phyloP scores from a whole-genome alignment of 2,329 filamentous ascomycete genomes.

The Talaromyces sp. region DNA sequence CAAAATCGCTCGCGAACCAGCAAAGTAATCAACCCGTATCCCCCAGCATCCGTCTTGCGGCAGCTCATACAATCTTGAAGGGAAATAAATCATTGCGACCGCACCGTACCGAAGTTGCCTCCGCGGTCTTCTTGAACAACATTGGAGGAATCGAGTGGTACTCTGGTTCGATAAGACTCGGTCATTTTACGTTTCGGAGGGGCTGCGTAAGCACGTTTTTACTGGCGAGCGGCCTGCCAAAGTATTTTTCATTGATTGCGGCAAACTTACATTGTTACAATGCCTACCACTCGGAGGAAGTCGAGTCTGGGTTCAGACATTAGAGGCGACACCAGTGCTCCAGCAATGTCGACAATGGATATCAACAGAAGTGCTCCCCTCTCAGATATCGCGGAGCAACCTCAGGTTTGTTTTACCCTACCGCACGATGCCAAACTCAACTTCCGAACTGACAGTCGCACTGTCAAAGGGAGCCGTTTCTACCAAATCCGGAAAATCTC shows the following conservation, averaged over 20 bases:
- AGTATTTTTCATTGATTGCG: not conserved
- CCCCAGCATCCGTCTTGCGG: not conserved
- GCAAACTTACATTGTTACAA: slow-evolving; percentile 19
- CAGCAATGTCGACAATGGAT: slow-evolving; percentile 47
- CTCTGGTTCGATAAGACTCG: not conserved
- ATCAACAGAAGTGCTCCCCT: slow-evolving; percentile 32
- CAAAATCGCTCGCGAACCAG: not conserved
- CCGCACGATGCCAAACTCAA: not conserved
- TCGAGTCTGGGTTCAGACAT: slow-evolving; percentile 48
- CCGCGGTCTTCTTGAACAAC: not conserved
- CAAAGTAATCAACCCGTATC: too few species aligned
- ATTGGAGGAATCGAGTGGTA: not conserved
- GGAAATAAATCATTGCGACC: not conserved
- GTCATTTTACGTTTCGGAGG: not conserved
- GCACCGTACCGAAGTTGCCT: not conserved
- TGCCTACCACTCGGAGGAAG: slow-evolving; percentile 42
- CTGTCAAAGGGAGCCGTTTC: not conserved
- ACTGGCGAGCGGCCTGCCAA: not conserved
- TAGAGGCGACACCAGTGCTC: slow-evolving; percentile 46
- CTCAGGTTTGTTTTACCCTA: slow-evolving; percentile 28
- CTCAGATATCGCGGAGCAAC: slow-evolving; percentile 28
- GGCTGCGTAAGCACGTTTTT: not conserved
- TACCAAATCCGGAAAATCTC: slow-evolving; percentile 33
- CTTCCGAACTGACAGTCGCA: not conserved
- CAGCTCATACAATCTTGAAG: not conserved